A percentile compares a stretch with the other conserved stretches of the same genome.
phyloP scores from a whole-genome alignment of 116 monocot genomes.

The Dioscorea cayenensis region DNA sequence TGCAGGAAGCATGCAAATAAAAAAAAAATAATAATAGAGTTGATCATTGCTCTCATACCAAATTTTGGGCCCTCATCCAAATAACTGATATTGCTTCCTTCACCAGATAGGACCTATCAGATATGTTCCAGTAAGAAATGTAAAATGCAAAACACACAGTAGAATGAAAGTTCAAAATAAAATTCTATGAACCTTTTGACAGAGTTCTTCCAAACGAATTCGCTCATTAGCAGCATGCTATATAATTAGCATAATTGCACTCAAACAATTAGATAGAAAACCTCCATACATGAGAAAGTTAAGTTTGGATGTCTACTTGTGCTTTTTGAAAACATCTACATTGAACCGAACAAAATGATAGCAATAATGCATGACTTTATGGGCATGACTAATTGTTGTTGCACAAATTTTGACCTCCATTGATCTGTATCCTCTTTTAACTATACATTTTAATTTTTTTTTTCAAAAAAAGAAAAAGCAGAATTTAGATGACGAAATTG shows the following conservation, averaged over 20 bases:
- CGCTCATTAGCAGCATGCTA: constrained; percentile 99
- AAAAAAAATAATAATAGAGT: not conserved
- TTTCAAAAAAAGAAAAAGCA: no score
- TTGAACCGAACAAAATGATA: no score
- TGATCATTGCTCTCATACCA: constrained; percentile 41
- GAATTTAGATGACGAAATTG: no score
- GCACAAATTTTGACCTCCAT: no score
- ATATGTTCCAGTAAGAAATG: constrained; percentile 6
- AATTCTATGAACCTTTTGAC: constrained; percentile 51
- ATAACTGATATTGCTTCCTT: constrained; percentile 45
- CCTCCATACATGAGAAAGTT: not conserved
- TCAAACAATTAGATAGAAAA: not conserved
- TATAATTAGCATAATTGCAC: not conserved
- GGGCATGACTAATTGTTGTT: no score
- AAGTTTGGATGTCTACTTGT: no score
- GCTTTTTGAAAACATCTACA: no score
- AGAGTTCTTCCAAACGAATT: constrained; percentile 91
- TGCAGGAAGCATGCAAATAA: no score
- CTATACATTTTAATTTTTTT: no score
- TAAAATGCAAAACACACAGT: not conserved
- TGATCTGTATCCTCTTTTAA: no score
- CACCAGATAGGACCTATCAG: constrained; percentile 82
- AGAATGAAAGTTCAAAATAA: not conserved
- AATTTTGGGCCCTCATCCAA: constrained; percentile 62
- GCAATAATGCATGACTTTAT: no score